Conservation (phyloP, 495 filamentous ascomycete genomes). For the Trichocladium uniseriatum region DNA sequence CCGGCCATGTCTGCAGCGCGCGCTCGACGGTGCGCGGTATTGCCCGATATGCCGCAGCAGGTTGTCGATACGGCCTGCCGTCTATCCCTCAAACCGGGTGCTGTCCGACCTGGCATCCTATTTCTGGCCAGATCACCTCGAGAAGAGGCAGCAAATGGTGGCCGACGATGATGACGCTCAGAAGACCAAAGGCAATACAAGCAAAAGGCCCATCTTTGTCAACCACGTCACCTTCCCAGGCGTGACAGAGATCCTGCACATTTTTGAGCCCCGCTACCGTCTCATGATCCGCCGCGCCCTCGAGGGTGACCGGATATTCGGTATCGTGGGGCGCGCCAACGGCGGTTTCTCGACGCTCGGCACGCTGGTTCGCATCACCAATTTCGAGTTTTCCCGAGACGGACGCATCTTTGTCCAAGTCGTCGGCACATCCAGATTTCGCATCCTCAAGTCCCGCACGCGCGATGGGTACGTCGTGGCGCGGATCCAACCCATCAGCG, state of each 20-base stretch:
- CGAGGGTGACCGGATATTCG: slow-evolving; percentile 64
- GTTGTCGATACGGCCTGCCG: slow-evolving; percentile 52
- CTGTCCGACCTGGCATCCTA: not conserved
- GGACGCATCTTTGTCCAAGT: slow-evolving; percentile 74
- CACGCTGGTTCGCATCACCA: slow-evolving; percentile 65
- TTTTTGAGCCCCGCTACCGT: slow-evolving; percentile 87
- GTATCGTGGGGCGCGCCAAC: slow-evolving; percentile 40
- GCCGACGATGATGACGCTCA: not conserved
- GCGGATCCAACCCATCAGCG: slow-evolving; percentile 62
- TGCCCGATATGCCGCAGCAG: slow-evolving; percentile 71
- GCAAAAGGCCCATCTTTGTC: slow-evolving; percentile 59
- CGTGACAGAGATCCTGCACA: slow-evolving; percentile 76
- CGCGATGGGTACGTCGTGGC: slow-evolving; percentile 73
- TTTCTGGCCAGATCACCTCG: not conserved
- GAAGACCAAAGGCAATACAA: not conserved
- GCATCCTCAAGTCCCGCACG: slow-evolving; percentile 50
- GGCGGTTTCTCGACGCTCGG: slow-evolving; percentile 63
- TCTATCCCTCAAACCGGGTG: slow-evolving; percentile 6
- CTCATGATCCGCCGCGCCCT: slow-evolving; percentile 77
- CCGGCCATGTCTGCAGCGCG: slow-evolving; percentile 61
- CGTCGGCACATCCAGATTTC: slow-evolving; percentile 65
- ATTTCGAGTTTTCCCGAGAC: slow-evolving; percentile 62
- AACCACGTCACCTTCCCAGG: slow-evolving; percentile 71
- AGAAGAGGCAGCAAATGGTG: not conserved
- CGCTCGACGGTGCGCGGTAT: slow-evolving; percentile 62